Conservation (phyloP, 441 rosid genomes). For the Corymbia calophylla region DNA sequence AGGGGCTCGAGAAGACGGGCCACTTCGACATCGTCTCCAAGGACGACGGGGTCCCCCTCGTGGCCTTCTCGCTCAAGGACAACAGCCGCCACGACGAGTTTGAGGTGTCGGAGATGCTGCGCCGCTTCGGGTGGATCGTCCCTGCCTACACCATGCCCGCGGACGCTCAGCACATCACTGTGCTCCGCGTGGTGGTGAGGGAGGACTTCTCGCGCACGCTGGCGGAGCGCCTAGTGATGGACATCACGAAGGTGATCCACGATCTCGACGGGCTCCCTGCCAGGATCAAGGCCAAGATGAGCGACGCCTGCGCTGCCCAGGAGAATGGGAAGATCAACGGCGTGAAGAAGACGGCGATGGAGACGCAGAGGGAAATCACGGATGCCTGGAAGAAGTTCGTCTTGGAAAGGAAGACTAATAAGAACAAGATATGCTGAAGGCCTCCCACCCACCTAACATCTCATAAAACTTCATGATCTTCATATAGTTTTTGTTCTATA, state of each 20-base stretch:
- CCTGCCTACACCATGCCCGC: slow-evolving; percentile 92
- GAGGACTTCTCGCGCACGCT: slow-evolving; percentile 85
- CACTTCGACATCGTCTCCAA: slow-evolving; percentile 71
- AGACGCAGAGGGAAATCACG: slow-evolving; percentile 65
- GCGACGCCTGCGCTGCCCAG: not conserved
- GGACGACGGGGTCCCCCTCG: slow-evolving; percentile 79
- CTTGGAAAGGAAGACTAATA: slow-evolving; percentile 38
- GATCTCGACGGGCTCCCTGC: slow-evolving; percentile 71
- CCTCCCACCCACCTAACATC: not conserved
- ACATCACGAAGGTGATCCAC: slow-evolving; percentile 63
- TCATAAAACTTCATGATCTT: not conserved
- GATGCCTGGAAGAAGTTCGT: slow-evolving; percentile 74
- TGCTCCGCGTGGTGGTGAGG: slow-evolving; percentile 75
- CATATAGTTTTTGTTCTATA: not conserved
- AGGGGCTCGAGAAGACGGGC: slow-evolving; percentile 63
- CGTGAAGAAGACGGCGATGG: slow-evolving; percentile 48
- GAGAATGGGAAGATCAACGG: slow-evolving; percentile 24
- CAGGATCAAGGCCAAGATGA: slow-evolving; percentile 30
- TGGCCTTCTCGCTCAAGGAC: slow-evolving; percentile 87
- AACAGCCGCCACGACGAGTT: slow-evolving; percentile 52
- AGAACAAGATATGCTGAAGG: slow-evolving; percentile 31
- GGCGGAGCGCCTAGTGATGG: slow-evolving; percentile 75
- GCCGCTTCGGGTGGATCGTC: slow-evolving; percentile 87
- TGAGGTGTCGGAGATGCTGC: slow-evolving; percentile 62
- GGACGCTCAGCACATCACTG: slow-evolving; percentile 77